Conservation (phyloP, 768 basidiomycete genomes). For the Xerocomus brunneocitrinus region DNA sequence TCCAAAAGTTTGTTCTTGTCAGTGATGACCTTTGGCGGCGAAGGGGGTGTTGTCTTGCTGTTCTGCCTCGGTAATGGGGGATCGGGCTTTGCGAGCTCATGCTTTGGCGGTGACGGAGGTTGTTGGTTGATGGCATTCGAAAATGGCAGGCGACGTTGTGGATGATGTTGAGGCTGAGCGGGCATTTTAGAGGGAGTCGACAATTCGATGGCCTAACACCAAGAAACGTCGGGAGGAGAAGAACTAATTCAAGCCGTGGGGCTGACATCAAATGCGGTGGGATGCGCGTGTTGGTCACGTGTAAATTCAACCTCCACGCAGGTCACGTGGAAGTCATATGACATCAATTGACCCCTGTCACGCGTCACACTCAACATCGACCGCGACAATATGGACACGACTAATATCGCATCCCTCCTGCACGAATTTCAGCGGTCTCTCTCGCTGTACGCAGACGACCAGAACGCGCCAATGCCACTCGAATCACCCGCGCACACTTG, state of each 20-base stretch:
- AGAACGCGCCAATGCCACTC: neutral
- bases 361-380: neutral
- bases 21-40: constrained; percentile 70
- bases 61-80: constrained; percentile 80
- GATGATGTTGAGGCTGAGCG: constrained; percentile 20
- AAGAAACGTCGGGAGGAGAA: constrained; percentile 22
- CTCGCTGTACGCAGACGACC: neutral
- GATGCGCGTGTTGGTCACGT: constrained; percentile 31
- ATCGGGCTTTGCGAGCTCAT: constrained; percentile 40
- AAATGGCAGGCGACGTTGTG: constrained; percentile 40
- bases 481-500: neutral
- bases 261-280: constrained; percentile 10
- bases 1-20: constrained; percentile 56
- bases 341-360: constrained; percentile 18
- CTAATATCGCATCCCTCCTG: neutral
- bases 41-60: constrained; percentile 75
- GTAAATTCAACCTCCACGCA: constrained; percentile 17
- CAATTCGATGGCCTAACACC: constrained; percentile 49
- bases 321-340: constrained; percentile 20
- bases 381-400: neutral
- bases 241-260: neutral
- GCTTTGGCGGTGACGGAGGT: constrained; percentile 33
- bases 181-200: constrained; percentile 27
- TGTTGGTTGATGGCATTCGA: constrained; percentile 38
- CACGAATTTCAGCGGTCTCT: neutral